Percentiles rank a stretch among this genome's conserved stretches.
Conservation (phyloP, 2,329 filamentous ascomycete genomes). For the Aureobasidium lini region DNA sequence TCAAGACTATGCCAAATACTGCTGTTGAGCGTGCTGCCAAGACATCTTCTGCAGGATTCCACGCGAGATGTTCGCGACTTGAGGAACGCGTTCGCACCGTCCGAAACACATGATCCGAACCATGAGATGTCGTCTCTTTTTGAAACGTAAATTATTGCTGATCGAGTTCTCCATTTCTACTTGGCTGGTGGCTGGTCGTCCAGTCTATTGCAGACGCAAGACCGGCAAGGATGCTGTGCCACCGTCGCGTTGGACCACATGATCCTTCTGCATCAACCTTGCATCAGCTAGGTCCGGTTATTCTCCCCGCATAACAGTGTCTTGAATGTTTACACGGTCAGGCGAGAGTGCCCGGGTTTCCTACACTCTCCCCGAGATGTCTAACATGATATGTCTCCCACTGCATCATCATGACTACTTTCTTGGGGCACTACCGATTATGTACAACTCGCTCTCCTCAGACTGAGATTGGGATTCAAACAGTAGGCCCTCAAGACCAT, state of each 20-base stretch:
- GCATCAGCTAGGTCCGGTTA: not conserved
- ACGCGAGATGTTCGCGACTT: not conserved
- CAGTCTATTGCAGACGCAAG: too few species aligned
- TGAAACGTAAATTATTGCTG: too few species aligned
- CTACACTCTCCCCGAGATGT: too few species aligned
- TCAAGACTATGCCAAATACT: not conserved
- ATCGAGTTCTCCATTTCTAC: too few species aligned
- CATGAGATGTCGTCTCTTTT: too few species aligned
- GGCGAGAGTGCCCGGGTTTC: not conserved
- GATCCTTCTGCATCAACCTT: not conserved
- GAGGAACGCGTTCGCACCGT: too few species aligned
- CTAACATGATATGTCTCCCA: not conserved
- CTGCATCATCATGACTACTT: too few species aligned
- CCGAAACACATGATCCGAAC: too few species aligned
- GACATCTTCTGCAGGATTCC: not conserved
- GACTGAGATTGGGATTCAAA: not conserved
- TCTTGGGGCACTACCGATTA: too few species aligned
- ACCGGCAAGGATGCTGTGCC: not conserved
- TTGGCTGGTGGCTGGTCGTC: too few species aligned
- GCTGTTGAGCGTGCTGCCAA: not conserved
- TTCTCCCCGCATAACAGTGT: not conserved
- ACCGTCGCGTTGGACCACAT: not conserved
- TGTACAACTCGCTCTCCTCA: too few species aligned
- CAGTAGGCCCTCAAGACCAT: not conserved
- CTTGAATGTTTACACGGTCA: not conserved